phyloP scores from a whole-genome alignment of 2,329 filamentous ascomycete species.

The Macrophomina pseudophaseolina region DNA sequence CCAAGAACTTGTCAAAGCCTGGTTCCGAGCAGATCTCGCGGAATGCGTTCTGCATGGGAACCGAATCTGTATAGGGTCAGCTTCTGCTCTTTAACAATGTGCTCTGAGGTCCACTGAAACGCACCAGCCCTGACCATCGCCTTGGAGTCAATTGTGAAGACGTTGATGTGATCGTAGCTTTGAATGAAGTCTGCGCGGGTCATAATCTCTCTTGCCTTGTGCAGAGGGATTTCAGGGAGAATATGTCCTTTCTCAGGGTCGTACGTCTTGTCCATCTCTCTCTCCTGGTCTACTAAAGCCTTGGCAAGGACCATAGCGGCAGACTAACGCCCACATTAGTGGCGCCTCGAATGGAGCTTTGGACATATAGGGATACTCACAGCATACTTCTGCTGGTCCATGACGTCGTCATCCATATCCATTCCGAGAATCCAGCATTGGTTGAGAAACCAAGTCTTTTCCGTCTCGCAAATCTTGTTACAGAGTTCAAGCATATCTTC shows the following conservation, averaged over 20 bases:
- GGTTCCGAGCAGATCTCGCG: slow-evolving; percentile 76
- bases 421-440: slow-evolving; percentile 75
- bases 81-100: background rate
- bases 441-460: slow-evolving; percentile 81
- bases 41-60: slow-evolving; percentile 96
- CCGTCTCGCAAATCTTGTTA: slow-evolving; percentile 70
- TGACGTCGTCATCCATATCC: slow-evolving; percentile 94
- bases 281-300: slow-evolving; percentile 83
- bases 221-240: slow-evolving; percentile 69
- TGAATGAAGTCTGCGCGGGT: slow-evolving; percentile 94
- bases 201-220: slow-evolving; percentile 73
- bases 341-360: background rate
- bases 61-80: slow-evolving; percentile 63
- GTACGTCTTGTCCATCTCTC: slow-evolving; percentile 66
- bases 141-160: slow-evolving; percentile 89
- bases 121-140: slow-evolving; percentile 77
- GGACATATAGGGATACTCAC: slow-evolving; percentile 56
- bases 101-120: background rate
- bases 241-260: slow-evolving; percentile 71
- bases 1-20: slow-evolving; percentile 81
- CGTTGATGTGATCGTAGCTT: slow-evolving; percentile 87
- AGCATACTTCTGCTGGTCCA: slow-evolving; percentile 96
- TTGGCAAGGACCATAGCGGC: slow-evolving; percentile 93
- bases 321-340: slow-evolving; percentile 56
- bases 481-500: slow-evolving; percentile 80